Percentiles rank a stretch among this genome's conserved stretches.
Conservation (phyloP, 768 basidiomycete species). For the Floccularia luteovirens region DNA sequence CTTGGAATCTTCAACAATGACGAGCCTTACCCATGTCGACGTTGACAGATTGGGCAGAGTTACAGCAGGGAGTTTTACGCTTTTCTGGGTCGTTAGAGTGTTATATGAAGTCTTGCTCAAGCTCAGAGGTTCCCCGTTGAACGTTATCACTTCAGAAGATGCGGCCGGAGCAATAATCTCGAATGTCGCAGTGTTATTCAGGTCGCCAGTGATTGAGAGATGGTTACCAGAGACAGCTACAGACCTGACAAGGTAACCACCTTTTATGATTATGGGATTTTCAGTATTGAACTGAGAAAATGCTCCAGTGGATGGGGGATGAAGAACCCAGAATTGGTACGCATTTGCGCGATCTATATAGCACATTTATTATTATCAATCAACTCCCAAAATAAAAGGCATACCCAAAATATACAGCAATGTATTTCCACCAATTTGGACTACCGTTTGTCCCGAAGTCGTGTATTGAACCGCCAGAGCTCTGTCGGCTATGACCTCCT, state of each 20-base stretch:
- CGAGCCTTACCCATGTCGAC: constrained; percentile 26
- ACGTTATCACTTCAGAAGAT: constrained; percentile 28
- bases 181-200: constrained; percentile 33
- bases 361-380: background rate
- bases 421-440: constrained; percentile 29
- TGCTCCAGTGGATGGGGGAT: constrained; percentile 27
- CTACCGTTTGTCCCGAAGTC: constrained; percentile 37
- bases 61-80: constrained; percentile 23
- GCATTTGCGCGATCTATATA: constrained; percentile 37
- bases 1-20: background rate
- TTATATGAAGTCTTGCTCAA: constrained; percentile 32
- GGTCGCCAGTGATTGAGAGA: constrained; percentile 35
- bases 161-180: constrained; percentile 39
- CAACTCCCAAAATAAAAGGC: constrained; percentile 2
- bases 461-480: constrained; percentile 35
- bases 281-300: constrained; percentile 29
- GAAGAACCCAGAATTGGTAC: constrained; percentile 44
- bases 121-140: constrained; percentile 29
- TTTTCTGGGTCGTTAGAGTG: constrained; percentile 24
- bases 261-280: constrained; percentile 38
- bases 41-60: constrained; percentile 24
- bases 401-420: constrained; percentile 39
- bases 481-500: constrained; percentile 22
- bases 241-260: constrained; percentile 39
- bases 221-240: constrained; percentile 23